Evolutionary conservation across 2,329 filamentous ascomycete species (phyloP).

Genomic region (Talaromyces amestolkiae): DNA sequence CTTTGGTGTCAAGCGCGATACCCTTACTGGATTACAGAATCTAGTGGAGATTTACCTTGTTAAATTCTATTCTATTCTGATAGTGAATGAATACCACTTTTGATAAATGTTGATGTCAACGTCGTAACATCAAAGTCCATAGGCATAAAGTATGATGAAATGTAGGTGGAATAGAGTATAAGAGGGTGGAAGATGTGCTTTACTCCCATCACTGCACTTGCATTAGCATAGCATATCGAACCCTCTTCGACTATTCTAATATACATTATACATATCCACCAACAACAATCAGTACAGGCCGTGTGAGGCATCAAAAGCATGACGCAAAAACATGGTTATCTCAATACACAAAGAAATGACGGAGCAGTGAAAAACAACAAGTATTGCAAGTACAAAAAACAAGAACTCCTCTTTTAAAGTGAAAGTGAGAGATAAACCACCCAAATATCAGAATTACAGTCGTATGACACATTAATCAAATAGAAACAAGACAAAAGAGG

Average conservation of each 20-base stretch:
- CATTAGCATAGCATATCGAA: neutral
- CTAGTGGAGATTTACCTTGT: neutral
- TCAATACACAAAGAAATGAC: neutral
- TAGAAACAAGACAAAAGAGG: neutral
- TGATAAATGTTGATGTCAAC: neutral
- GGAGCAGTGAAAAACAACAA: neutral
- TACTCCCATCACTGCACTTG: neutral
- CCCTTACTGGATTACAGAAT: neutral
- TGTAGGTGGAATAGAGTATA: neutral
- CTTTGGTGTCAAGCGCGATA: neutral
- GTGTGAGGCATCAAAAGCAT: neutral
- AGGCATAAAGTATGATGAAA: neutral
- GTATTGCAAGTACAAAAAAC: neutral
- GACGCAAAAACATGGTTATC: neutral
- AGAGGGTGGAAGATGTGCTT: neutral
- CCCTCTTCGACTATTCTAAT: slow-evolving; percentile 1
- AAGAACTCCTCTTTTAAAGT: neutral
- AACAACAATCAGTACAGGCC: neutral
- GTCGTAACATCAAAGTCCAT: neutral
- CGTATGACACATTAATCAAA: slow-evolving; percentile 2
- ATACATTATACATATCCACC: slow-evolving; percentile 14
- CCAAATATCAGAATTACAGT: neutral
- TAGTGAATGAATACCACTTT: neutral
- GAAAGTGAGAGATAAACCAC: neutral
- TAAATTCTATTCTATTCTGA: neutral